Percentiles rank a stretch among this genome's conserved stretches.
phyloP scores from a whole-genome alignment of 257 asterid species.

The Avicennia marina region DNA sequence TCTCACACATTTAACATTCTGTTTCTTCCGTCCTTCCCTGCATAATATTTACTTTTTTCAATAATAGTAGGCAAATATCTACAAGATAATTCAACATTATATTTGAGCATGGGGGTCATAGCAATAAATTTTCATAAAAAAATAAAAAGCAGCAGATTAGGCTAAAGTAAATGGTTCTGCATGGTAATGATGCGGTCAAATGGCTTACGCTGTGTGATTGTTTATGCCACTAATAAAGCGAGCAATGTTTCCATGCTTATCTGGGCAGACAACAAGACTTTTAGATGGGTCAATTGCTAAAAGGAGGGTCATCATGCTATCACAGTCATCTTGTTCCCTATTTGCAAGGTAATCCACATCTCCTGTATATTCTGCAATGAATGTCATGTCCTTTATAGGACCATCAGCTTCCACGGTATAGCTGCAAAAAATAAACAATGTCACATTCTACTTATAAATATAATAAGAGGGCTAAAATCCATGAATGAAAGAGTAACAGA shows the following conservation, averaged over 20 bases:
- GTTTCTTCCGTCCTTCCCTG: conserved; percentile 88
- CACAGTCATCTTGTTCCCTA: conserved; percentile 75
- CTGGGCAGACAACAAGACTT: conserved; percentile 82
- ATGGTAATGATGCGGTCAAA: conserved; percentile 15
- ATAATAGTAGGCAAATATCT: conserved; percentile 13
- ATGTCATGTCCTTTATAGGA: conserved; percentile 77
- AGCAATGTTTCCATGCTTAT: conserved; percentile 76
- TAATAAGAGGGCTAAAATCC: conserved; percentile 6
- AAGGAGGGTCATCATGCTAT: conserved; percentile 90
- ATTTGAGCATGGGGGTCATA: too few relatives aligned
- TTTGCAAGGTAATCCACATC: conserved; percentile 76
- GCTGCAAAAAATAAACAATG: conserved; percentile 36
- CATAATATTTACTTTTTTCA: conserved; percentile 25
- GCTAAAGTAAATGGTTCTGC: conserved; percentile 16
- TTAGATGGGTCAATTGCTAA: conserved; percentile 48
- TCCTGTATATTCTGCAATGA: conserved; percentile 73
- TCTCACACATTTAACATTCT: conserved; percentile 77
- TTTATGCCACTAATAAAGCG: conserved; percentile 86
- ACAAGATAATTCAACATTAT: neutral
- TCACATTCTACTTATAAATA: conserved; percentile 6
- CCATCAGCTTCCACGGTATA: conserved; percentile 88
- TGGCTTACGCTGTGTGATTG: conserved; percentile 69
- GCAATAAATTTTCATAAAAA: neutral
- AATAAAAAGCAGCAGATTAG: conserved; percentile 3
- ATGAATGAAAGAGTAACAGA: conserved; percentile 1